These are phyloP conservation scores for Phytophthora colocasiae DNA, from an alignment of 352 stramenopile genomes.

Conservation along the genomic window DNA sequence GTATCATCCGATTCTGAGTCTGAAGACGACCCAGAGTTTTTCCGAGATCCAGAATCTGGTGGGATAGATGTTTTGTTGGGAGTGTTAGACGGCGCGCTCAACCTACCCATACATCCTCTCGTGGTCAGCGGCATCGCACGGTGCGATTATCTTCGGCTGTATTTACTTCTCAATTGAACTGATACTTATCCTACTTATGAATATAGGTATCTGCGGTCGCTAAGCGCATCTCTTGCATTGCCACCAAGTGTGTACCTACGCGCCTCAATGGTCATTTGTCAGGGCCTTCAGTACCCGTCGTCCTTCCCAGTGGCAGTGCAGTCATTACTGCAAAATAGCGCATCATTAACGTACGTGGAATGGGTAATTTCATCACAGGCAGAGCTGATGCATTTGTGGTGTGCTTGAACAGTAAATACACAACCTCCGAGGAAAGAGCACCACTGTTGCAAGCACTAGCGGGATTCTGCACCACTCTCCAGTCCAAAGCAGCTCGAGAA, in stretches of 20 bases:
- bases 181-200: not conserved
- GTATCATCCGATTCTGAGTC: slow-evolving; percentile 77
- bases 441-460: slow-evolving; percentile 49
- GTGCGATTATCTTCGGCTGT: slow-evolving; percentile 25
- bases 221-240: slow-evolving; percentile 63
- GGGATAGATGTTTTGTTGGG: slow-evolving; percentile 64
- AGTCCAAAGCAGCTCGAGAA: slow-evolving; percentile 21
- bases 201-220: slow-evolving; percentile 74
- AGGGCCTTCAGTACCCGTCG: slow-evolving; percentile 55
- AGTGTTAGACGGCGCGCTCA: slow-evolving; percentile 49
- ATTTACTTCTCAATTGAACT: too few species aligned
- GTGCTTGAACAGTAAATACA: slow-evolving; percentile 63
- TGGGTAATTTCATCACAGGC: not conserved
- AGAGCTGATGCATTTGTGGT: slow-evolving; percentile 3
- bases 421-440: slow-evolving; percentile 54
- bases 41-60: slow-evolving; percentile 39
- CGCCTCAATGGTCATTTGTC: slow-evolving; percentile 48
- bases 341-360: slow-evolving; percentile 56
- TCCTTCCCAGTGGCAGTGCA: slow-evolving; percentile 56
- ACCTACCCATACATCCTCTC: slow-evolving; percentile 66
- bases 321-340: slow-evolving; percentile 57
- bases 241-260: slow-evolving; percentile 55
- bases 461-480: slow-evolving; percentile 27
- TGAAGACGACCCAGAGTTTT: slow-evolving; percentile 45
- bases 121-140: slow-evolving; percentile 62